Conservation (phyloP, 2,329 filamentous ascomycete genomes). For the Iodosphaeria phyllophila region DNA sequence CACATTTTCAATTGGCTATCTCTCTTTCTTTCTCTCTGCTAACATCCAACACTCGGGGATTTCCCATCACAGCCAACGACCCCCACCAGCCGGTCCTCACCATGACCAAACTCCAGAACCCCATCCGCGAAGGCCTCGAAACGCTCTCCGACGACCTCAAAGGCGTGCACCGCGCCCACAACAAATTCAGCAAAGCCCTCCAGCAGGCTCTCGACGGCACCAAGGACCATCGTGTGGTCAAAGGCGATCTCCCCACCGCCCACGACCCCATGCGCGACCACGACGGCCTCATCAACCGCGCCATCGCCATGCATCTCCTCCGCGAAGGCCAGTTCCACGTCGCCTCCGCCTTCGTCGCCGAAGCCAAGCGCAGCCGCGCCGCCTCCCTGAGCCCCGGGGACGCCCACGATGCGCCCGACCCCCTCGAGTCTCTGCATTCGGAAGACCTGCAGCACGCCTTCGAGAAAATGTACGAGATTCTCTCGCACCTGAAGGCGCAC, state of each 20-base stretch:
- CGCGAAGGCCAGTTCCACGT: conserved; percentile 87
- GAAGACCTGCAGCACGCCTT: conserved; percentile 64
- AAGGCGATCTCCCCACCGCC: conserved; percentile 54
- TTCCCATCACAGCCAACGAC: conserved; percentile 25
- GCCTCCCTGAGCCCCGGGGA: conserved; percentile 1
- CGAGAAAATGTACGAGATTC: conserved; percentile 74
- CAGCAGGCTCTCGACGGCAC: conserved; percentile 63
- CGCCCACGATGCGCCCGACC: conserved; percentile 10
- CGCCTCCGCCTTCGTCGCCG: conserved; percentile 66
- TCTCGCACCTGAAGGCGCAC: conserved; percentile 54
- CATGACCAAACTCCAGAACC: conserved; percentile 71
- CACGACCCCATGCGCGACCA: conserved; percentile 66
- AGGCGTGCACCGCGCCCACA: conserved; percentile 65
- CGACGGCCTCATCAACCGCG: conserved; percentile 66
- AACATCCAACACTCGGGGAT: not conserved
- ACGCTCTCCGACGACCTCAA: conserved; percentile 65
- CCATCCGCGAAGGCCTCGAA: conserved; percentile 66
- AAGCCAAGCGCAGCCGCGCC: conserved; percentile 25
- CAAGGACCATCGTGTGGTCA: no score
- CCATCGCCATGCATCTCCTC: conserved; percentile 90
- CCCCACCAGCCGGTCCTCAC: conserved; percentile 53
- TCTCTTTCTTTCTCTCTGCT: not conserved
- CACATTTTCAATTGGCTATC: conserved; percentile 19
- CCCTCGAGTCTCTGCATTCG: conserved; percentile 38
- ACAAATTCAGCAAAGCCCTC: conserved; percentile 67